Percentiles rank a stretch among this genome's conserved stretches.
These are phyloP conservation scores for Corylus americana DNA, from an alignment of 306 rosid species.

Conservation along the genomic window DNA sequence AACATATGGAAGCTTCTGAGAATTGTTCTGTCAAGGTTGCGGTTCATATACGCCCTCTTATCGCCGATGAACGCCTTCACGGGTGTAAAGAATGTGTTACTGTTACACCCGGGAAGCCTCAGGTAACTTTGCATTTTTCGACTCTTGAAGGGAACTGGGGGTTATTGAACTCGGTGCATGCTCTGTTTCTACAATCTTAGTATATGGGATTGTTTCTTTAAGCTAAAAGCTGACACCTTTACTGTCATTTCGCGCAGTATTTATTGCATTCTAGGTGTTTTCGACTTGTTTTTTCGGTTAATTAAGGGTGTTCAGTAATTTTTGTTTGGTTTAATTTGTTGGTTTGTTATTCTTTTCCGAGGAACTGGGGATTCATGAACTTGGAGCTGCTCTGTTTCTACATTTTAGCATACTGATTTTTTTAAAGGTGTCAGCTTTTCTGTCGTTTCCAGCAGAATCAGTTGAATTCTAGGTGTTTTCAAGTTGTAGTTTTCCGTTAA, in stretches of 20 bases:
- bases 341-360: too few relatives aligned
- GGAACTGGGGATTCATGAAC: neutral
- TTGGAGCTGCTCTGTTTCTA: neutral
- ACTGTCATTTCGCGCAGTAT: neutral
- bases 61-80: conserved; percentile 67
- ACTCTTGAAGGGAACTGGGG: neutral
- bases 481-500: too few relatives aligned
- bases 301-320: neutral
- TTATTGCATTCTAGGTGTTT: neutral
- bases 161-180: conserved; percentile 3
- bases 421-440: neutral
- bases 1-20: conserved; percentile 61
- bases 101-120: conserved; percentile 57
- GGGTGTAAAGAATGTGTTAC: conserved; percentile 72
- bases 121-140: conserved; percentile 41
- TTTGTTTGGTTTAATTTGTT: neutral
- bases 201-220: conserved; percentile 6
- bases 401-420: neutral
- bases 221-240: neutral
- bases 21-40: conserved; percentile 80
- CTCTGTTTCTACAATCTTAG: neutral
- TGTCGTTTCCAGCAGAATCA: too few relatives aligned
- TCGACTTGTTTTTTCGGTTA: neutral
- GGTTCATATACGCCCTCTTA: conserved; percentile 80
- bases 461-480: too few relatives aligned